phyloP scores from a whole-genome alignment of 1,139 yeast species.

The Candida sanyaensis region DNA sequence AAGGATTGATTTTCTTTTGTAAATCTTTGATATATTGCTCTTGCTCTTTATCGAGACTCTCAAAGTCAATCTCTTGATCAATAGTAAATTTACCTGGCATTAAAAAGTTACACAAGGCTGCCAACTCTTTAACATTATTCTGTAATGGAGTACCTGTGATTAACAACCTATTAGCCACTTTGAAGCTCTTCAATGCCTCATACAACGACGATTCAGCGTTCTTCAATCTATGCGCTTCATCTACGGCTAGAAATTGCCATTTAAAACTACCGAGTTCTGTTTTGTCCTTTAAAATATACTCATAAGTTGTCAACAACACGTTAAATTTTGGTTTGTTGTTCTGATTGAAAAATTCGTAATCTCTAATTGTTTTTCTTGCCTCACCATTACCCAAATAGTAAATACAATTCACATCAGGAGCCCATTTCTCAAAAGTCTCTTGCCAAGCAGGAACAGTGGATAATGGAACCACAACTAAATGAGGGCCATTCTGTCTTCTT shows the following conservation, averaged over 20 bases:
- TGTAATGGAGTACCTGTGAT: slow-evolving; percentile 99
- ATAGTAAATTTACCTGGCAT: slow-evolving; percentile 93
- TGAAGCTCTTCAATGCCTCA: slow-evolving; percentile 82
- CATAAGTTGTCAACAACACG: slow-evolving; percentile 88
- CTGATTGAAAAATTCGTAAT: slow-evolving; percentile 73
- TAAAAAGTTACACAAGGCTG: slow-evolving; percentile 90
- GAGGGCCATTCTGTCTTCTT: slow-evolving; percentile 96
- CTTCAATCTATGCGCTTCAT: slow-evolving; percentile 96
- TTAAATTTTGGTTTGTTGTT: slow-evolving; percentile 81
- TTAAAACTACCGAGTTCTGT: slow-evolving; percentile 74
- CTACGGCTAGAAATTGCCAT: slow-evolving; percentile 98
- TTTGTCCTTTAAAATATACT: slow-evolving; percentile 88
- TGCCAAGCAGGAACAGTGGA: slow-evolving; percentile 99
- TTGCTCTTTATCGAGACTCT: slow-evolving; percentile 81
- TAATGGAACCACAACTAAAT: slow-evolving; percentile 91
- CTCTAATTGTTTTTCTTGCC: slow-evolving; percentile 80
- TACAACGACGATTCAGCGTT: slow-evolving; percentile 92
- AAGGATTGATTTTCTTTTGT: slow-evolving; percentile 85
- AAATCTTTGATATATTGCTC: slow-evolving; percentile 85
- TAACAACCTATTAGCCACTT: slow-evolving; percentile 78
- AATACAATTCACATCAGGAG: slow-evolving; percentile 92
- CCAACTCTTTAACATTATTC: slow-evolving; percentile 91
- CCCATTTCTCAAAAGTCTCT: slow-evolving; percentile 96
- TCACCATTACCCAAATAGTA: slow-evolving; percentile 91
- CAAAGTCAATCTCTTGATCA: slow-evolving; percentile 94